Evolutionary conservation across 306 rosid genomes (phyloP), one percentile per base, ranked within the genome.

Genomic region (Vigna radiata): DNA sequence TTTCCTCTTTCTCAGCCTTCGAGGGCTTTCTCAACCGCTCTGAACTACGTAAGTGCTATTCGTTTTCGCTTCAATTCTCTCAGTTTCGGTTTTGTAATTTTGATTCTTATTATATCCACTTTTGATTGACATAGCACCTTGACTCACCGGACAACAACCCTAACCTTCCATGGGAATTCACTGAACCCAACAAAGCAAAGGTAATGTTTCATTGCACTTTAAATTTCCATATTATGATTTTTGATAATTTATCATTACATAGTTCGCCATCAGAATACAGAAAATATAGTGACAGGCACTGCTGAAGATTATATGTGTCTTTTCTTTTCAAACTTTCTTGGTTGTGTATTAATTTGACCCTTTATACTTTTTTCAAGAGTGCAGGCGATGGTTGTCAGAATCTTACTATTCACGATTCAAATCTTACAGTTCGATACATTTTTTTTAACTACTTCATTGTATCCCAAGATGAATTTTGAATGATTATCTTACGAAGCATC

Each of bases 21-120:
- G 43, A 92, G 96, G 83, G 85, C 86, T 73, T 88, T 95, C 76
- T 95, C 97, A 48, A 95, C 97, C 47, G 97, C 97, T 72, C 92
- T 95, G 8, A 95, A 95, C 78, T 92, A 90, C 68, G 99, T 95
- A 79, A 88, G 99, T 85, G 0, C 12, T 18, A 47, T 37, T 55
- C 56, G 0, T 13, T 39, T 0, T 44, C 3, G 54, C 3, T 56
- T 15, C 56, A 44, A 5, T 12, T 68, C 61, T 65, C 4, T 8
- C 17, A 0, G 11, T 61, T 61, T 70, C 18, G 2, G 53, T 52
- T 41, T 47, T 41, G 33, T 41, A 39, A 5, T 36, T 44, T 29
- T 77, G 53, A 59, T 72, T 47, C 21, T 63, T 61, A 15, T 17
- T 79, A 5, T 43, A 31, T 81, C 25, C 63, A 8, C 67, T 72